Percentiles rank a stretch among this genome's conserved stretches.
Conservation (phyloP, 345 rosid species). For the Eutrema heterophyllum region DNA sequence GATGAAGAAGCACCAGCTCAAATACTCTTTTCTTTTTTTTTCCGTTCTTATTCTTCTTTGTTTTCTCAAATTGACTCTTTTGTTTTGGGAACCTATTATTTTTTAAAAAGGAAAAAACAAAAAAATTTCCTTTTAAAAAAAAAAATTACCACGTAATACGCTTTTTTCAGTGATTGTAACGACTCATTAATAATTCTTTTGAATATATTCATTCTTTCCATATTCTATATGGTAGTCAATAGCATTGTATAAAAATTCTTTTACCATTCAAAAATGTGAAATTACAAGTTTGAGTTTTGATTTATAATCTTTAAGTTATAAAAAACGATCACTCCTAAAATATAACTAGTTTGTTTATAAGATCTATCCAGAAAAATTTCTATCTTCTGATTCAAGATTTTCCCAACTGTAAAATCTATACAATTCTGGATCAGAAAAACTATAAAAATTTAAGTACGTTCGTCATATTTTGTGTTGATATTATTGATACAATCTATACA, state of each 20-base stretch:
- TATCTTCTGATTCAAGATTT: neutral
- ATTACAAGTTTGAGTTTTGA: neutral
- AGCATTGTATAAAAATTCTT: neutral
- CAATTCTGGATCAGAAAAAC: neutral
- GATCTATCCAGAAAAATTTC: neutral
- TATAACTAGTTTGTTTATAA: too few relatives aligned
- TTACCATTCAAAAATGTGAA: neutral
- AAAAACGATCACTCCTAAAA: too few relatives aligned
- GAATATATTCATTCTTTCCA: neutral
- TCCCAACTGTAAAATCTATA: neutral
- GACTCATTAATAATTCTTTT: neutral
- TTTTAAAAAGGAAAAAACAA: too few relatives aligned
- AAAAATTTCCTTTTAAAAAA: neutral
- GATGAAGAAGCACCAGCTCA: constrained; percentile 21
- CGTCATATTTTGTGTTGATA: neutral
- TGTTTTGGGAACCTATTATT: too few relatives aligned
- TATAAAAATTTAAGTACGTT: neutral
- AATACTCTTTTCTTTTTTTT: neutral
- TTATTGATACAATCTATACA: neutral
- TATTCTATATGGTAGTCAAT: neutral
- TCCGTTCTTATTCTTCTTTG: neutral
- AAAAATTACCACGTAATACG: neutral
- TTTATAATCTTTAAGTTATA: too few relatives aligned
- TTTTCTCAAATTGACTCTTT: neutral
- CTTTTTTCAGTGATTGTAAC: neutral